These are phyloP conservation scores for Xylariaceae sp. DNA, from an alignment of 2,329 filamentous ascomycete species.

Conservation along the genomic window DNA sequence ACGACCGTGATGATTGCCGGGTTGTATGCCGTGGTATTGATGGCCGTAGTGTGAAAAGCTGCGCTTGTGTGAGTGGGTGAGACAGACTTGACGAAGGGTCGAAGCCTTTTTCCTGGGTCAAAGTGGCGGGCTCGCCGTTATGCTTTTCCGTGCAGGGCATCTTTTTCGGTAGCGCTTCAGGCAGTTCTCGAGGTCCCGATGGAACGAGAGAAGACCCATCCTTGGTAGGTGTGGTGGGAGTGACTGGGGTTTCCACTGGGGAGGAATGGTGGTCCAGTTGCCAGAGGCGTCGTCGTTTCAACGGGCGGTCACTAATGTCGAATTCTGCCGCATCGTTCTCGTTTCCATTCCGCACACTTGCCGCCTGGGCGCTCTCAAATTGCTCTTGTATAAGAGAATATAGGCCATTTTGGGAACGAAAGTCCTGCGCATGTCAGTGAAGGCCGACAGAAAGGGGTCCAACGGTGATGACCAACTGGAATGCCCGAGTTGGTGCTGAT, in stretches of 20 bases:
- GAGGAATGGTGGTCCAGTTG: no score
- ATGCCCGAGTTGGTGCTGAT: slow-evolving; percentile 73
- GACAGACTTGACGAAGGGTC: no score
- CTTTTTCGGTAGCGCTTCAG: no score
- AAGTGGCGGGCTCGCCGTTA: no score
- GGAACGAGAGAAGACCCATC: no score
- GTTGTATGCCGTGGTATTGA: slow-evolving; percentile 16
- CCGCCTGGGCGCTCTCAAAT: slow-evolving; percentile 48
- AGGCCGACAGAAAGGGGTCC: slow-evolving; percentile 4
- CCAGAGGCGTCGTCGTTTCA: slow-evolving; percentile 19
- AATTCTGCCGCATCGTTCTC: slow-evolving; percentile 17
- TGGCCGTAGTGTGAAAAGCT: slow-evolving; percentile 11
- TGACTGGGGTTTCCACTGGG: no score
- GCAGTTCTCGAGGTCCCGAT: no score
- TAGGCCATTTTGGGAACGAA: slow-evolving; percentile 63
- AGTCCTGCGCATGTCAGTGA: slow-evolving; percentile 43
- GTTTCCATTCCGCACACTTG: slow-evolving; percentile 20
- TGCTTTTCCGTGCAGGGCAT: no score
- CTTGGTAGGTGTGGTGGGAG: no score
- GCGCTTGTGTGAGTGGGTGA: slow-evolving; percentile 19
- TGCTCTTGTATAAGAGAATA: slow-evolving; percentile 66
- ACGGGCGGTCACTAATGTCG: slow-evolving; percentile 20
- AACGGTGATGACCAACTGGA: slow-evolving; percentile 44
- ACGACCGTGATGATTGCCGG: slow-evolving; percentile 17
- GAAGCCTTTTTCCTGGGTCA: no score